phyloP scores from a whole-genome alignment of 129 eudicot species.

The Flaveria brownii region DNA sequence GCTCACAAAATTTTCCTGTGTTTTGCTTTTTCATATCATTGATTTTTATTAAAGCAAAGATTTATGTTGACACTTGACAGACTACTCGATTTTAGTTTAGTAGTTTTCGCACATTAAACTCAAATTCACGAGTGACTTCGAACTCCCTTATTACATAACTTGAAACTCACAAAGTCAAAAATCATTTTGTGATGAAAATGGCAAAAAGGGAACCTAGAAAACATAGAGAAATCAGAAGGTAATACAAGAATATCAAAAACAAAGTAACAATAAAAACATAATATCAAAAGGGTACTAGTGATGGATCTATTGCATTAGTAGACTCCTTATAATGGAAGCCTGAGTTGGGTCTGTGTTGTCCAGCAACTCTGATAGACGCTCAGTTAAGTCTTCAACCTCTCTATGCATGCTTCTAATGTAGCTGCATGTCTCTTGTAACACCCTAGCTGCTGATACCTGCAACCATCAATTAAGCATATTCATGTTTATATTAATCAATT shows the following conservation, averaged over 20 bases:
- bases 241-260: constrained; percentile 8
- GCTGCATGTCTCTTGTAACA: constrained; percentile 43
- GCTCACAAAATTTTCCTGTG: too few relatives aligned
- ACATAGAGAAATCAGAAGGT: constrained; percentile 10
- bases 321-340: constrained; percentile 49
- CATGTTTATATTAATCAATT: neutral
- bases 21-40: too few relatives aligned
- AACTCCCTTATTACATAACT: neutral
- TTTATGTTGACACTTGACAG: too few relatives aligned
- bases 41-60: too few relatives aligned
- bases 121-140: neutral
- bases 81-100: too few relatives aligned
- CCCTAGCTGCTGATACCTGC: constrained; percentile 50
- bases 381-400: constrained; percentile 46
- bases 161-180: neutral
- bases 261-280: neutral
- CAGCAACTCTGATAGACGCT: constrained; percentile 41
- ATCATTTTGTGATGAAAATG: constrained; percentile 6
- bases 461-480: neutral
- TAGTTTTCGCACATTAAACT: too few relatives aligned
- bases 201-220: constrained; percentile 17
- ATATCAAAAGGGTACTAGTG: neutral
- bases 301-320: constrained; percentile 38
- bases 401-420: constrained; percentile 40
- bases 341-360: constrained; percentile 46